A percentile compares a stretch with the other conserved stretches of the same genome.
Conservation (phyloP, 495 filamentous ascomycete genomes). For the Venustampulla echinocandica region DNA sequence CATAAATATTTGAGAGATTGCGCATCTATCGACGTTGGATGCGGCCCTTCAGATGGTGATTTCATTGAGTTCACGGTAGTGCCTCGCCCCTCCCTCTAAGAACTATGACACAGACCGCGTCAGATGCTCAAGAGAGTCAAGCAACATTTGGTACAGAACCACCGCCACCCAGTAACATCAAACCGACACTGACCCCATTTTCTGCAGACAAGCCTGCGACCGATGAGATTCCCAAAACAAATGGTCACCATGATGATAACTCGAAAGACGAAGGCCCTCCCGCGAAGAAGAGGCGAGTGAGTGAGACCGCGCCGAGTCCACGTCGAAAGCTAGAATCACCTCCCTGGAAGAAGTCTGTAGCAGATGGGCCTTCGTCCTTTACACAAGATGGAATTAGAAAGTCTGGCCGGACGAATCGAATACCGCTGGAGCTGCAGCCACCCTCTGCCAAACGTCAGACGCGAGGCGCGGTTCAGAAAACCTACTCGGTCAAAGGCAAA, state of each 20-base stretch:
- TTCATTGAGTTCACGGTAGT: conserved; percentile 59
- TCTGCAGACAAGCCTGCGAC: conserved; percentile 9
- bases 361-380: conserved; percentile 81
- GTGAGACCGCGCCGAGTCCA: conserved; percentile 31
- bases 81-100: conserved; percentile 9
- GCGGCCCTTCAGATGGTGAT: conserved; percentile 49
- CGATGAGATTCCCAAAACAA: conserved; percentile 13
- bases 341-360: conserved; percentile 86
- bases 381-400: conserved; percentile 71
- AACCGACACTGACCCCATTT: conserved; percentile 3
- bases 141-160: conserved; percentile 9
- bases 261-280: conserved; percentile 43
- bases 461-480: conserved; percentile 31
- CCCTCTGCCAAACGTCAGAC: conserved; percentile 53
- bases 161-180: neutral
- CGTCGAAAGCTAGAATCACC: conserved; percentile 56
- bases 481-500: conserved; percentile 24
- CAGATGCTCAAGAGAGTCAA: conserved; percentile 21
- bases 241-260: conserved; percentile 17
- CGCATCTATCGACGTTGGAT: conserved; percentile 58
- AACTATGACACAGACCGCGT: conserved; percentile 25
- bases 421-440: conserved; percentile 62
- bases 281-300: conserved; percentile 66
- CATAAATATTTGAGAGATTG: conserved; percentile 38
- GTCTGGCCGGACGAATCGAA: conserved; percentile 70